Conservation (phyloP, 2,329 filamentous ascomycete species). For the Paracamarosporium sp. region DNA sequence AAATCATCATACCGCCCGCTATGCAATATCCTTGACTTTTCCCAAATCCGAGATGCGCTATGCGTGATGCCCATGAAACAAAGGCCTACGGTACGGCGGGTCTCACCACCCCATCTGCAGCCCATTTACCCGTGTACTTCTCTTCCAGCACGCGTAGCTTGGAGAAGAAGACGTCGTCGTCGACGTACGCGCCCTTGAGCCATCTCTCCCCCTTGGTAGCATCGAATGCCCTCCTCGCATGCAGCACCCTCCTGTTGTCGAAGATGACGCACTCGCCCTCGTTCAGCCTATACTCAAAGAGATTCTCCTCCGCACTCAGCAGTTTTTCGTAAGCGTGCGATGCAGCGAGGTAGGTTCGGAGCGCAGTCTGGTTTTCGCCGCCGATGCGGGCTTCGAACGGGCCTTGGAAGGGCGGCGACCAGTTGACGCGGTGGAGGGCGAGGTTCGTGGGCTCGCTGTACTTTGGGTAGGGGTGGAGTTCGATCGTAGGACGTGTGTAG, state of each 20-base stretch:
- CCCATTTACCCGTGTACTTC: slow-evolving; percentile 39
- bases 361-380: slow-evolving; percentile 29
- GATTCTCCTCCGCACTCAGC: slow-evolving; percentile 63
- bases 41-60: background rate
- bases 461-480: slow-evolving; percentile 40
- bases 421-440: slow-evolving; percentile 61
- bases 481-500: slow-evolving; percentile 63
- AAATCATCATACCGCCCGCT: background rate
- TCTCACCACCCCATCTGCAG: slow-evolving; percentile 42
- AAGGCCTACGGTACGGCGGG: slow-evolving; percentile 16
- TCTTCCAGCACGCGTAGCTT: slow-evolving; percentile 53
- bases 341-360: slow-evolving; percentile 47
- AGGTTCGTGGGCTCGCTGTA: slow-evolving; percentile 38
- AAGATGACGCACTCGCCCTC: slow-evolving; percentile 94
- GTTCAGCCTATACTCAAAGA: slow-evolving; percentile 75
- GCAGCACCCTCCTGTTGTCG: slow-evolving; percentile 83
- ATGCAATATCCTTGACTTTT: background rate
- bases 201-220: slow-evolving; percentile 71
- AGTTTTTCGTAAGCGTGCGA: slow-evolving; percentile 63
- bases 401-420: slow-evolving; percentile 82
- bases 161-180: slow-evolving; percentile 66
- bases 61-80: background rate
- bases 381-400: slow-evolving; percentile 52
- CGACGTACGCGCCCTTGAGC: slow-evolving; percentile 86
- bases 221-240: slow-evolving; percentile 82